Conservation (phyloP, 257 asterid species). For the Solanum ossicruentum region DNA sequence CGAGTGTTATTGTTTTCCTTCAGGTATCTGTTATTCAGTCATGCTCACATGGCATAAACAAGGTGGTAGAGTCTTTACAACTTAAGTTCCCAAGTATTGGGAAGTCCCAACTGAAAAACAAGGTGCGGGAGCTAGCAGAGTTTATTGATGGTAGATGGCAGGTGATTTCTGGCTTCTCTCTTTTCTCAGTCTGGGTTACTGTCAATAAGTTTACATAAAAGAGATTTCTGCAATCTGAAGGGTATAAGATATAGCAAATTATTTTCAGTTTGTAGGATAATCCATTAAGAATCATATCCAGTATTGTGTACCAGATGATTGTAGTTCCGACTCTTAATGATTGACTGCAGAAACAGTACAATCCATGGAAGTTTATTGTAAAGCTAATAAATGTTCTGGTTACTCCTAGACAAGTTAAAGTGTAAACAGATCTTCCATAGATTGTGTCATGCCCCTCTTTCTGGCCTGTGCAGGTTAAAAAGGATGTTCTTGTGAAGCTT, state of each 20-base stretch:
- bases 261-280: not conserved
- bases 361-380: not conserved
- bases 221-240: not conserved
- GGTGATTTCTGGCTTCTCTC: constrained; percentile 23
- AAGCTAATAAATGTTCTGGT: not conserved
- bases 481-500: constrained; percentile 48
- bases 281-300: not conserved
- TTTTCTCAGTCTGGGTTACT: not conserved
- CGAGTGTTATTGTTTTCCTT: not conserved
- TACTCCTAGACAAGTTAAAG: not conserved
- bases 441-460: not conserved
- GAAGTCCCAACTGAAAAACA: constrained; percentile 53
- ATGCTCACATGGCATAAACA: constrained; percentile 38
- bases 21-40: constrained; percentile 64
- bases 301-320: not conserved
- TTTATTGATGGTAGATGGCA: constrained; percentile 73
- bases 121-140: constrained; percentile 76
- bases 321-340: not conserved
- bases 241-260: not conserved
- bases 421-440: not conserved
- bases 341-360: not conserved
- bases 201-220: not conserved
- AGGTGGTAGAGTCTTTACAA: constrained; percentile 41
- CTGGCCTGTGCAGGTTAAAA: constrained; percentile 49
- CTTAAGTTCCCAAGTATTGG: constrained; percentile 44